These are phyloP conservation scores for Amanita rimosa DNA, from an alignment of 768 basidiomycete genomes.

Conservation along the genomic window DNA sequence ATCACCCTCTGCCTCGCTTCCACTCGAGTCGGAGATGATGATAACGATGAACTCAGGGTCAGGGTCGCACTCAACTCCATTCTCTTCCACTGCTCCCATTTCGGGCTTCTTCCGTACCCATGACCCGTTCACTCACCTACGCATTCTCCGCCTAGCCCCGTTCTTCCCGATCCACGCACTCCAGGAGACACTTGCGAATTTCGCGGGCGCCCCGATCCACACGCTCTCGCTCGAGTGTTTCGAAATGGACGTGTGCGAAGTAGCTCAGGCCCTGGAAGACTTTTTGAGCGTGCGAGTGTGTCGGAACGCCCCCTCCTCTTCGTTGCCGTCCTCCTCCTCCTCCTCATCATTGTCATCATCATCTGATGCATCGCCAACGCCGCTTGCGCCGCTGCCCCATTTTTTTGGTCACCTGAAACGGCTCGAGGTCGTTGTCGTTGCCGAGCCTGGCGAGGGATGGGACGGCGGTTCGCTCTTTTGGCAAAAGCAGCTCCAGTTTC, in stretches of 20 bases:
- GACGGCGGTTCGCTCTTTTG: neutral
- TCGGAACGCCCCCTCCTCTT: neutral
- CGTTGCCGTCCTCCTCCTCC: too few relatives aligned
- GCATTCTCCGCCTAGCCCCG: constrained; percentile 47
- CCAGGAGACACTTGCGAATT: constrained; percentile 45
- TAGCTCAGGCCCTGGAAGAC: constrained; percentile 42
- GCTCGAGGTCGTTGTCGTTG: neutral
- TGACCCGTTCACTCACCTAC: constrained; percentile 30
- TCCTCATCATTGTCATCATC: too few relatives aligned
- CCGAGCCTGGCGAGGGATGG: neutral
- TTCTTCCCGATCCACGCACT: constrained; percentile 53
- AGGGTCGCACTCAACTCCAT: neutral
- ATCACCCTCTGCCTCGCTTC: neutral
- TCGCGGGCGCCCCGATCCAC: constrained; percentile 51
- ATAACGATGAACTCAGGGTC: neutral
- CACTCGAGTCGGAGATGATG: neutral
- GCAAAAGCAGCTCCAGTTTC: constrained; percentile 22
- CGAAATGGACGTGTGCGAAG: constrained; percentile 53
- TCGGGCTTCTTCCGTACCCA: neutral
- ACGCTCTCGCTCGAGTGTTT: constrained; percentile 46
- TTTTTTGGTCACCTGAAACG: constrained; percentile 23
- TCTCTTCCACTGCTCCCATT: too few relatives aligned
- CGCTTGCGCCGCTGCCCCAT: too few relatives aligned
- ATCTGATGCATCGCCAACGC: too few relatives aligned
- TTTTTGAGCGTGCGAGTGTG: constrained; percentile 39